Percentiles rank a stretch among this genome's conserved stretches.
These are phyloP conservation scores for Debaryomyces prosopidis DNA, from an alignment of 805 yeast genomes.

Conservation along the genomic window DNA sequence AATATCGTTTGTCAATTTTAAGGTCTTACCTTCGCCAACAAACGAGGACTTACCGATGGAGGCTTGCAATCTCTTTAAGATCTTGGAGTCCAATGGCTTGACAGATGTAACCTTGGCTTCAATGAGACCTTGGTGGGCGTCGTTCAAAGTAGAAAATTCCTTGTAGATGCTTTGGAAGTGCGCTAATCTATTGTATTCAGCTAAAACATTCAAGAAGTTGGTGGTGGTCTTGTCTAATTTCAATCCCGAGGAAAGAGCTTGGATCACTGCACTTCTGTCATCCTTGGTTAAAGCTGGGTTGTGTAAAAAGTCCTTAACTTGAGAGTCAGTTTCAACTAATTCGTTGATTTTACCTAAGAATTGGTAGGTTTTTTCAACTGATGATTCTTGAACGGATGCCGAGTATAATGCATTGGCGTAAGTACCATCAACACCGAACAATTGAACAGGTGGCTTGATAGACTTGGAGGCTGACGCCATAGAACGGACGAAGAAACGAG, in stretches of 20 bases:
- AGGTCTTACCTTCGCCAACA: conserved; percentile 84
- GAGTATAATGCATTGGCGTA: conserved; percentile 93
- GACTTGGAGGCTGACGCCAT: conserved; percentile 69
- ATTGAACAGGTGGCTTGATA: conserved; percentile 86
- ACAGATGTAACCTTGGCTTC: conserved; percentile 93
- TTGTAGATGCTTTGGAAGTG: conserved; percentile 63
- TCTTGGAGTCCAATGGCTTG: conserved; percentile 77
- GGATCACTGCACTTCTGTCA: conserved; percentile 73
- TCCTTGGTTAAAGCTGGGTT: conserved; percentile 82
- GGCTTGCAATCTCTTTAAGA: conserved; percentile 72
- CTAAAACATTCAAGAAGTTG: conserved; percentile 81
- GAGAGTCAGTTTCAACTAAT: conserved; percentile 60
- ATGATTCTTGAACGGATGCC: conserved; percentile 82
- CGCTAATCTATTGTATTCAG: conserved; percentile 91
- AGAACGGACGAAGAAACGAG: conserved; percentile 68
- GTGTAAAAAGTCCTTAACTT: conserved; percentile 58
- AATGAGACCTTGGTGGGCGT: conserved; percentile 88
- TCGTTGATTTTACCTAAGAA: conserved; percentile 61
- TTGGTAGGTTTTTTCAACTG: conserved; percentile 67
- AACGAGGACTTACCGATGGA: conserved; percentile 75
- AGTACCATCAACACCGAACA: conserved; percentile 94
- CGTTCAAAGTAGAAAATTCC: conserved; percentile 75
- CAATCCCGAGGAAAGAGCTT: conserved; percentile 50
- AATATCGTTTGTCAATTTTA: conserved; percentile 78
- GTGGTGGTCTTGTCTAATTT: conserved; percentile 66